Evolutionary conservation across 2,329 filamentous ascomycete genomes (phyloP).

Genomic region (Phialocephala sp.): DNA sequence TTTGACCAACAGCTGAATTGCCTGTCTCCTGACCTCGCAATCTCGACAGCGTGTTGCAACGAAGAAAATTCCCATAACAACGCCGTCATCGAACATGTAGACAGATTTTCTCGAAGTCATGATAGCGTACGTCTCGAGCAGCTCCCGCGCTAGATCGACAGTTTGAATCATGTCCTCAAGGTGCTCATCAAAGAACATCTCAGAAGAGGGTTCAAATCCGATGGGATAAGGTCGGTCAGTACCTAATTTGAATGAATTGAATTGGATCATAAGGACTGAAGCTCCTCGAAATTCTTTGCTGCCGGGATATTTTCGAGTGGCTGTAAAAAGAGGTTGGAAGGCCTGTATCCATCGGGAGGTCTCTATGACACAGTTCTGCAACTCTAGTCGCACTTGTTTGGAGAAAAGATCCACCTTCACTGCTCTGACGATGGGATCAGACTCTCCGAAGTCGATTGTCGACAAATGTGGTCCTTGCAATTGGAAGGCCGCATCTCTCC

Average conservation of each 20-base stretch:
- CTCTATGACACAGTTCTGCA: not conserved
- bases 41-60: not conserved
- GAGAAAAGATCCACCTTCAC: constrained; percentile 3
- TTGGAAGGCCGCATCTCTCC: not conserved
- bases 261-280: constrained; percentile 7
- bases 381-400: not conserved
- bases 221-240: not conserved
- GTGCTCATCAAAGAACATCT: constrained; percentile 5
- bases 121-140: not conserved
- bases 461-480: not conserved
- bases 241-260: not conserved
- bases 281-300: constrained; percentile 1
- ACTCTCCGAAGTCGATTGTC: constrained; percentile 5
- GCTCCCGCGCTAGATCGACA: not conserved
- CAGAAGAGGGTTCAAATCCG: not conserved
- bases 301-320: not conserved
- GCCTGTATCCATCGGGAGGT: constrained; percentile 1
- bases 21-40: not conserved
- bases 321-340: not conserved
- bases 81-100: constrained; percentile 2
- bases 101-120: not conserved
- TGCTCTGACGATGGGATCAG: not conserved
- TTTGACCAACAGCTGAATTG: not conserved
- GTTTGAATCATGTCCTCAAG: not conserved
- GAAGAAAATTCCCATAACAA: not conserved